Conservation (phyloP, 2,329 filamentous ascomycete species). For the Zarea fungicola region DNA sequence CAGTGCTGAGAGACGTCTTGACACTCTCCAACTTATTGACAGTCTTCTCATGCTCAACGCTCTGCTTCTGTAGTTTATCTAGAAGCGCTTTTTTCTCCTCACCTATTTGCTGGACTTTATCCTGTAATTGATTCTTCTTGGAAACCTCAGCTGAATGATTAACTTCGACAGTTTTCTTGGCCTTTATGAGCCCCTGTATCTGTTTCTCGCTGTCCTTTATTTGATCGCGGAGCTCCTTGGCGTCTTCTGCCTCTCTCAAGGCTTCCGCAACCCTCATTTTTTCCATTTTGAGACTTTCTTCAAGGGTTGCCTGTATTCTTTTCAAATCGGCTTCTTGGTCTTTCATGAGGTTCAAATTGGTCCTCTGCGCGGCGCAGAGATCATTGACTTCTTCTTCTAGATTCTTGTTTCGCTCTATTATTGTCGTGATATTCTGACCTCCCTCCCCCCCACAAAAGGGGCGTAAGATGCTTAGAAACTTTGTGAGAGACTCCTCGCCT, state of each 20-base stretch:
- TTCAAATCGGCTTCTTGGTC: not conserved
- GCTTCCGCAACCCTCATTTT: not conserved
- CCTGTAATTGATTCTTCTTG: not conserved
- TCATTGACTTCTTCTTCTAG: not conserved
- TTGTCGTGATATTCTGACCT: not conserved
- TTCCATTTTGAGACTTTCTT: not conserved
- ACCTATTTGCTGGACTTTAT: not conserved
- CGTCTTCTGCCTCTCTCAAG: not conserved
- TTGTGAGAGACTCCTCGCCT: not conserved
- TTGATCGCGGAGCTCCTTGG: not conserved
- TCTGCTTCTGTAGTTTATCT: not conserved
- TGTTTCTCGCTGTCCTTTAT: not conserved
- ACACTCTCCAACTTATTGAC: not conserved
- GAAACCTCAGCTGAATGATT: not conserved
- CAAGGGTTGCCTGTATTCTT: not conserved
- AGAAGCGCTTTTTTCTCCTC: not conserved
- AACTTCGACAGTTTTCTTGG: not conserved
- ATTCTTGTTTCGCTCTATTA: not conserved
- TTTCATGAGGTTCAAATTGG: not conserved
- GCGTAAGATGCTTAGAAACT: not conserved
- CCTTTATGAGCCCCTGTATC: not conserved
- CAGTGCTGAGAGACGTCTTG: not conserved
- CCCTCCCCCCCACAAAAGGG: not conserved
- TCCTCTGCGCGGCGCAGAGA: not conserved
- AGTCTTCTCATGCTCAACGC: not conserved